These are phyloP conservation scores for Podospora pseudopauciseta DNA, from an alignment of 495 filamentous ascomycete species.

Conservation along the genomic window DNA sequence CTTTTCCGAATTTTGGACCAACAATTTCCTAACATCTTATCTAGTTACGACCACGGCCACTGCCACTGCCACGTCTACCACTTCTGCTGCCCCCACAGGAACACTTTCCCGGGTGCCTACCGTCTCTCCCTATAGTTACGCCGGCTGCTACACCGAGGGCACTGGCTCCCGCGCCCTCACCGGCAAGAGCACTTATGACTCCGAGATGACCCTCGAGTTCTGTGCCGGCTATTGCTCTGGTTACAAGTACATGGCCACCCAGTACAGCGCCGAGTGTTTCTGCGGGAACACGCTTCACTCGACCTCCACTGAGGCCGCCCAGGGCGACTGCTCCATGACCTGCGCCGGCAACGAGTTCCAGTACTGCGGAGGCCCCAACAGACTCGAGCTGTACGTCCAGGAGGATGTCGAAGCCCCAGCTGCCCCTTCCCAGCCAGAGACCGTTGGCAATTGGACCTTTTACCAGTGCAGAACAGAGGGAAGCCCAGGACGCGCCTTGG, in stretches of 20 bases:
- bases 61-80: constrained; percentile 10
- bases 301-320: constrained; percentile 25
- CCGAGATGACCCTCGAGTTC: constrained; percentile 44
- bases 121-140: constrained; percentile 38
- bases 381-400: constrained; percentile 38
- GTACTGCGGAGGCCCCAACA: constrained; percentile 41
- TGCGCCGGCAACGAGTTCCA: constrained; percentile 40
- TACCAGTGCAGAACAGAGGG: constrained; percentile 41
- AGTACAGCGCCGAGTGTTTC: constrained; percentile 49
- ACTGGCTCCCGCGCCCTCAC: constrained; percentile 36
- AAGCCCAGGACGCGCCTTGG: constrained; percentile 28
- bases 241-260: constrained; percentile 45
- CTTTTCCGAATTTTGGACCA: not conserved
- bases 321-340: constrained; percentile 38
- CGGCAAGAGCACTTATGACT: constrained; percentile 31
- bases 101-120: constrained; percentile 31
- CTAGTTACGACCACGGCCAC: constrained; percentile 1
- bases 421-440: constrained; percentile 24
- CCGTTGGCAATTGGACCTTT: constrained; percentile 31
- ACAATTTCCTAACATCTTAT: not conserved
- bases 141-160: constrained; percentile 48
- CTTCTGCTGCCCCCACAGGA: constrained; percentile 27
- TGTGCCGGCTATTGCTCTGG: constrained; percentile 45
- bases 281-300: constrained; percentile 40
- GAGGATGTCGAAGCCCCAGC: constrained; percentile 15